Percentiles rank a stretch among this genome's conserved stretches.
Conservation (phyloP, 176 grass and related monocot genomes). For the Oryza meridionalis region DNA sequence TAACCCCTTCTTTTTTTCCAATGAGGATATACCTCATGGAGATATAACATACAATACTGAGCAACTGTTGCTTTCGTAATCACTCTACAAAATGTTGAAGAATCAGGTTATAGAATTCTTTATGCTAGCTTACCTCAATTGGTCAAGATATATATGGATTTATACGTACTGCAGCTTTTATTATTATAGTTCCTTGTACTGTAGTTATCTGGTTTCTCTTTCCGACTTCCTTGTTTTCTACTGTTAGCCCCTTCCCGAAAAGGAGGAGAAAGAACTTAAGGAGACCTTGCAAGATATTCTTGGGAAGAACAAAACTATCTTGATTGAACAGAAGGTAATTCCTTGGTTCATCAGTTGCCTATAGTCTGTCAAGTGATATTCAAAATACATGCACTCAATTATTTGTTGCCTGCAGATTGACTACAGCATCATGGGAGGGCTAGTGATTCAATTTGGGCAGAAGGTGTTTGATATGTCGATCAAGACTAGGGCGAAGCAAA, state of each 20-base stretch:
- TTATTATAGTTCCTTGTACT: not conserved
- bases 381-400: not conserved
- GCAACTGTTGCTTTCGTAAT: not conserved
- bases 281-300: conserved; percentile 73
- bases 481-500: conserved; percentile 91
- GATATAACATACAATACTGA: not conserved
- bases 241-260: conserved; percentile 68
- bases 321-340: conserved; percentile 90
- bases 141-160: not conserved
- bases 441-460: conserved; percentile 79
- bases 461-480: conserved; percentile 95
- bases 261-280: conserved; percentile 92
- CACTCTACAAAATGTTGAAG: not conserved
- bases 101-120: not conserved
- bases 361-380: not conserved
- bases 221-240: conserved; percentile 30
- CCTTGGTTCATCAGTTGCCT: not conserved
- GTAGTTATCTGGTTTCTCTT: not conserved
- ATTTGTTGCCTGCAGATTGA: conserved; percentile 58
- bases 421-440: conserved; percentile 82
- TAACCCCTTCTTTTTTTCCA: not conserved
- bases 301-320: conserved; percentile 76
- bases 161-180: not conserved
- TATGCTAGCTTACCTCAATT: not conserved
- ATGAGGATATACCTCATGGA: not conserved